phyloP scores from a whole-genome alignment of 495 filamentous ascomycete genomes.

The Daldinia concentrica region DNA sequence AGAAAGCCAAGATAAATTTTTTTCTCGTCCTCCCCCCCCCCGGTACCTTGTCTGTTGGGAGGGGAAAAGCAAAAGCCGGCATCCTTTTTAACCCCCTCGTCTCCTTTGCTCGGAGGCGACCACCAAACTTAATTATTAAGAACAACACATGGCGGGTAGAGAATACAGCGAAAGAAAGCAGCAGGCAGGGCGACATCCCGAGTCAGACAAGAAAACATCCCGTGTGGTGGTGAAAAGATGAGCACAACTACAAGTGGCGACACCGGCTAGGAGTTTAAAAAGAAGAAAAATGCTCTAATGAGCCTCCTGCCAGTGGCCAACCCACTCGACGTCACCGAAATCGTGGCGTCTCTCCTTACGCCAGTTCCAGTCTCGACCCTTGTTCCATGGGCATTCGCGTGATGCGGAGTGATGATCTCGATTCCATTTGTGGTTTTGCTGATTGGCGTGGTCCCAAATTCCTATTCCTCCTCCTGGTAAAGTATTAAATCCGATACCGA shows the following conservation, averaged over 20 bases:
- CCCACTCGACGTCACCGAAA: conserved; percentile 84
- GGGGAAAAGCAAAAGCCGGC: background rate
- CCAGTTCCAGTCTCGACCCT: conserved; percentile 65
- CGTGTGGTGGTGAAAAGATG: conserved; percentile 42
- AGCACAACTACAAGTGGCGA: conserved; percentile 66
- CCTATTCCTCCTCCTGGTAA: conserved; percentile 47
- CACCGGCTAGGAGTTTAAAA: conserved; percentile 41
- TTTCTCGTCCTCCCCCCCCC: conserved; percentile 7
- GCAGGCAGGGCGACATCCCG: conserved; percentile 25
- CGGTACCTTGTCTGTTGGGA: conserved; percentile 6
- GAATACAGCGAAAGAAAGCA: conserved; percentile 42
- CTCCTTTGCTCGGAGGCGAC: conserved; percentile 15
- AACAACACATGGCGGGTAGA: conserved; percentile 40
- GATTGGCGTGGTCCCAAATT: conserved; percentile 50
- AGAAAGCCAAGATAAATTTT: conserved; percentile 21
- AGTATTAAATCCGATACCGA: conserved; percentile 48
- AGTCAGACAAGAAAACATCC: conserved; percentile 29
- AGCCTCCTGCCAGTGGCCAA: conserved; percentile 83
- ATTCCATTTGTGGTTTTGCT: conserved; percentile 43
- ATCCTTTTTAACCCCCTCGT: background rate
- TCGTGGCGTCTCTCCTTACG: conserved; percentile 71
- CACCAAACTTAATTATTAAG: conserved; percentile 45
- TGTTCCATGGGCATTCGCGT: conserved; percentile 56
- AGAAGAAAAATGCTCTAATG: conserved; percentile 44
- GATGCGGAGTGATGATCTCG: conserved; percentile 54